These are phyloP conservation scores for Saccharomycopsis microspora DNA, from an alignment of 805 yeast species.

Conservation along the genomic window DNA sequence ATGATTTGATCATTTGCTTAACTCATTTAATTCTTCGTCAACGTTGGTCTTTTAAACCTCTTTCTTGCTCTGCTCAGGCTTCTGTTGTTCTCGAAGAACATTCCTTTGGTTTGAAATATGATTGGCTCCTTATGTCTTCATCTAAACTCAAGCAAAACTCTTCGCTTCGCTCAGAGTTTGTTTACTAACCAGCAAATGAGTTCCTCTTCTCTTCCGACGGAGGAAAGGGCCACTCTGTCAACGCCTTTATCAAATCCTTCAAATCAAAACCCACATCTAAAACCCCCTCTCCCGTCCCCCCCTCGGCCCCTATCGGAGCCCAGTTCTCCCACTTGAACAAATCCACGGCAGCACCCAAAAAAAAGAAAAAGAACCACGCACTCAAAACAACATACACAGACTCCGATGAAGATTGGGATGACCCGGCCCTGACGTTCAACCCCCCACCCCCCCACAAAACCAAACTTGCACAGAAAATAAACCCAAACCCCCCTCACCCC, in stretches of 20 bases:
- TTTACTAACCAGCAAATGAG: conserved; percentile 29
- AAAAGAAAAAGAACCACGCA: conserved; percentile 2
- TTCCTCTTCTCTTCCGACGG: conserved; percentile 60
- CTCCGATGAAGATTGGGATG: conserved; percentile 90
- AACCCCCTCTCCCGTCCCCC: conserved; percentile 18
- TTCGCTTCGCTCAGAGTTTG: neutral
- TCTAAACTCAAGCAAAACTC: neutral
- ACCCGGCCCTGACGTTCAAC: conserved; percentile 38
- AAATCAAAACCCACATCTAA: conserved; percentile 17
- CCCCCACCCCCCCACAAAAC: conserved; percentile 1
- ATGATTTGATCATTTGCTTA: too few relatives aligned
- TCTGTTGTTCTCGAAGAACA: neutral
- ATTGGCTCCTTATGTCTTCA: neutral
- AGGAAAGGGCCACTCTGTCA: conserved; percentile 49
- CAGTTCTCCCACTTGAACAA: conserved; percentile 42
- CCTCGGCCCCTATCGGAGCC: conserved; percentile 29
- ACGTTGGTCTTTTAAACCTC: neutral
- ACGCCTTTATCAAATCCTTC: conserved; percentile 36
- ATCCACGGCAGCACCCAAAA: neutral
- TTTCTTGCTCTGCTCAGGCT: neutral
- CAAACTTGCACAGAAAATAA: neutral
- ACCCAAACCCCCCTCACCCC: neutral
- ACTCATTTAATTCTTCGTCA: too few relatives aligned
- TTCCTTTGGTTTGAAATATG: neutral
- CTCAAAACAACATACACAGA: conserved; percentile 37